phyloP scores from a whole-genome alignment of 495 filamentous ascomycete genomes.

The Glutinoglossum americanum region DNA sequence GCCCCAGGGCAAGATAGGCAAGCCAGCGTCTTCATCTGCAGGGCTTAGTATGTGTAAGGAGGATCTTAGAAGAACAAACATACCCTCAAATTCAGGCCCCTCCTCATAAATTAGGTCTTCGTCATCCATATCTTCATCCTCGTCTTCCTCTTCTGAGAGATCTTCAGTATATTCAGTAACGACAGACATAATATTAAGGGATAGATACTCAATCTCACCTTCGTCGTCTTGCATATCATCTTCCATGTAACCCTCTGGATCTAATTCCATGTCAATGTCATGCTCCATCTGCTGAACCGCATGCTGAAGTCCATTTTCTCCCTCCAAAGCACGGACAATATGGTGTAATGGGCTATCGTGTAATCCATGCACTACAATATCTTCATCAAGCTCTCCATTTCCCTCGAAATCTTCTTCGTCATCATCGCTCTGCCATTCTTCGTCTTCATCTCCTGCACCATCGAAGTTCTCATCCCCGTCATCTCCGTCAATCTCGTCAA shows the following conservation, averaged over 20 bases:
- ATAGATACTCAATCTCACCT: conserved; percentile 7
- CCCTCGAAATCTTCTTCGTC: conserved; percentile 24
- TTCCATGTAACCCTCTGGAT: conserved; percentile 18
- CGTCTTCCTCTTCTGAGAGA: conserved; percentile 14
- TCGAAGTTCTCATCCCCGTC: conserved; percentile 47
- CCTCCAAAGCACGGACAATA: conserved; percentile 10
- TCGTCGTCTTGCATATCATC: conserved; percentile 47
- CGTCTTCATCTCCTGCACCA: conserved; percentile 32
- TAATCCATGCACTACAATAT: neutral
- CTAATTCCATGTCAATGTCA: conserved; percentile 10
- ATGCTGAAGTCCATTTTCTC: neutral
- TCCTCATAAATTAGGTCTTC: conserved; percentile 54
- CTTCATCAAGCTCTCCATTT: conserved; percentile 17
- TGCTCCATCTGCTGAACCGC: conserved; percentile 7
- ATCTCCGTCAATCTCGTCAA: conserved; percentile 33
- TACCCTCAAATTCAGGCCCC: conserved; percentile 45
- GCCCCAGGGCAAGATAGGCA: conserved; percentile 26
- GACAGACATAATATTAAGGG: neutral
- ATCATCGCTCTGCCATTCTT: conserved; percentile 40
- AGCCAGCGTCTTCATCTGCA: conserved; percentile 26
- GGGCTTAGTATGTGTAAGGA: conserved; percentile 23
- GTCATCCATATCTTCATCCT: conserved; percentile 46
- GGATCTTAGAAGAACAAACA: conserved; percentile 19
- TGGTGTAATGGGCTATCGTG: conserved; percentile 4
- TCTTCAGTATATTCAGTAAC: conserved; percentile 4